Conservation (phyloP, 768 basidiomycete genomes). For the Hypholoma fasciculare region DNA sequence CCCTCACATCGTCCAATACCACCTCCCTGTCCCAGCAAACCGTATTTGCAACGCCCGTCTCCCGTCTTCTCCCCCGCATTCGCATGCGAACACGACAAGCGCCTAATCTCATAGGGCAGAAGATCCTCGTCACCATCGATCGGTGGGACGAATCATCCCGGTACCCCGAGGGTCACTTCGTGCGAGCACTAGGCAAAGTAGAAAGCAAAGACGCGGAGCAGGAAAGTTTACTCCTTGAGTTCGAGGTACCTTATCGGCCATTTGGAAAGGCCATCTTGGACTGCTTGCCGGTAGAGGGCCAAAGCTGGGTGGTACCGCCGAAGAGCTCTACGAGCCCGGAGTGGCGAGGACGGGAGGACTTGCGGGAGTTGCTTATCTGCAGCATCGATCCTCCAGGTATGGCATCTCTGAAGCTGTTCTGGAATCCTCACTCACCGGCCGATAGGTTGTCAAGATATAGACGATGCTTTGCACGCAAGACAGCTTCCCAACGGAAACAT, state of each 20-base stretch:
- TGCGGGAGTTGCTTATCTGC: conserved; percentile 84
- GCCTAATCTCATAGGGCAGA: conserved; percentile 82
- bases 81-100: conserved; percentile 95
- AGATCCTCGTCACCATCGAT: conserved; percentile 95
- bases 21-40: conserved; percentile 87
- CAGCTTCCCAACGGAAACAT: conserved; percentile 89
- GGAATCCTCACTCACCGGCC: background rate
- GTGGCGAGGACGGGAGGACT: conserved; percentile 88
- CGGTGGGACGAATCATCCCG: conserved; percentile 85
- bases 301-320: conserved; percentile 88
- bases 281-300: conserved; percentile 88
- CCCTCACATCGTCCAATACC: conserved; percentile 73
- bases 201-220: conserved; percentile 97
- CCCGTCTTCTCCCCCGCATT: conserved; percentile 89
- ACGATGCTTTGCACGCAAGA: conserved; percentile 94
- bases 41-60: conserved; percentile 93
- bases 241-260: conserved; percentile 93
- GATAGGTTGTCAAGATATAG: conserved; percentile 94
- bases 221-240: conserved; percentile 91
- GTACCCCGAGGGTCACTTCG: conserved; percentile 97
- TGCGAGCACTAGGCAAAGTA: conserved; percentile 85
- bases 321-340: conserved; percentile 46
- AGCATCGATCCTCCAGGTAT: conserved; percentile 95
- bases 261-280: conserved; percentile 95
- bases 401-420: background rate